Conservation (phyloP, 306 rosid genomes). For the Arachis hypogaea region DNA sequence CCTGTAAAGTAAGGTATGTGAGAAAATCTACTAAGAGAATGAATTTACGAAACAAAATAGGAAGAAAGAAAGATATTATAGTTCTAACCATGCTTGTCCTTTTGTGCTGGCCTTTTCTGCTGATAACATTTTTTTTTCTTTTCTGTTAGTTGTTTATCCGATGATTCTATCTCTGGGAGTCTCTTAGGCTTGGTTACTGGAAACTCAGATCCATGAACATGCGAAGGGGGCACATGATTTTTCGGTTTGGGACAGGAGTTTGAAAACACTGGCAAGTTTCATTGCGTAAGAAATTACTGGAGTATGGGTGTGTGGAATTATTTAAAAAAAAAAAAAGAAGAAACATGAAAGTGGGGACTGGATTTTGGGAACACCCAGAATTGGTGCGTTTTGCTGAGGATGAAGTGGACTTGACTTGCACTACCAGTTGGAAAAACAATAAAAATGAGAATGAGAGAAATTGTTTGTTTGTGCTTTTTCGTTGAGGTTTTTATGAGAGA, state of each 20-base stretch:
- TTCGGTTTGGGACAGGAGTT: too few species aligned
- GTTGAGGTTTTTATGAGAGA: conserved; percentile 44
- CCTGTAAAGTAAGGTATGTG: conserved; percentile 46
- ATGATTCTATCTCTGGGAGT: conserved; percentile 2
- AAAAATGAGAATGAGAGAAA: conserved; percentile 42
- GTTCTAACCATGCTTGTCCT: conserved; percentile 92
- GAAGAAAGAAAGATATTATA: conserved; percentile 2
- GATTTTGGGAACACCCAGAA: conserved; percentile 32
- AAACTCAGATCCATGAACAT: conserved; percentile 46
- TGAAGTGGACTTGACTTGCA: conserved; percentile 46
- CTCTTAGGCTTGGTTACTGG: conserved; percentile 24
- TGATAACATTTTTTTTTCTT: conserved; percentile 52
- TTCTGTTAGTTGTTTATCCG: conserved; percentile 25
- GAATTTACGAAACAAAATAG: not conserved
- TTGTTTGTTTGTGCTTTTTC: conserved; percentile 54
- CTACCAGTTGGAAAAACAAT: conserved; percentile 29
- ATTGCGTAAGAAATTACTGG: not conserved
- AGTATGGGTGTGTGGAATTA: not conserved
- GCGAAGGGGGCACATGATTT: conserved; percentile 12
- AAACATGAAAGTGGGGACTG: not conserved
- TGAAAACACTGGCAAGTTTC: conserved; percentile 39
- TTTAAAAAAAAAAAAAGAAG: conserved; percentile 7
- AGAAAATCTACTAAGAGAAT: not conserved
- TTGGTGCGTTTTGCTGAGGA: conserved; percentile 28
- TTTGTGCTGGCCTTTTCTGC: conserved; percentile 68